Base-by-base conservation (phyloP, 164 flowering plant genomes). In the Annona squamosa region DNA sequence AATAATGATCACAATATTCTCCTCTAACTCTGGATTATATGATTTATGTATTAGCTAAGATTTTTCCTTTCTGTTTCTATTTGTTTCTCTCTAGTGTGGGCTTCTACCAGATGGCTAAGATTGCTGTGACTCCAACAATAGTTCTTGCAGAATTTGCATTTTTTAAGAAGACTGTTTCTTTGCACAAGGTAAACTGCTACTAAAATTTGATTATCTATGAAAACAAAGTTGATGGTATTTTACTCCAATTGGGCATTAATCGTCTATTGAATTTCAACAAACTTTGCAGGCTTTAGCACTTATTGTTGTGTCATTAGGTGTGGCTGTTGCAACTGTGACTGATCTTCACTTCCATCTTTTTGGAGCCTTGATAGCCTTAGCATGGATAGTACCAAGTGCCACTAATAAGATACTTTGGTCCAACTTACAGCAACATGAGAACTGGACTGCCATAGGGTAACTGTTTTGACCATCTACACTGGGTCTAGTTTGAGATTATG, bases 41-140 rank as follows among this genome's bases (percentile, higher is more conserved):
- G 37, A 26, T 26, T 26, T 26, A 26, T 26, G 37, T 26, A 26
- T 26, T 26, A 26, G 37, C 37, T 26, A 26, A 26, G 37, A 26
- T 26, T 16, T 52, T 52, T 52, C 13, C 59, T 52, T 52, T 52
- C 13, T 52, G 9, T 52, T 52, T 52, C 59, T 52, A 9, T 52
- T 16, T 52, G 9, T 52, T 52, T 52, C 3, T 52, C 59, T 52
- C 59, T 87, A 95, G 98, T 84, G 91, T 95, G 67, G 98, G 99
- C 48, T 95, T 95, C 74, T 95, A 95, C 83, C 99, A 95, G 87
- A 92, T 95, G 98, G 92, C 98, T 18, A 95, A 92, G 87, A 95
- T 95, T 81, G 97, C 97, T 46, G 99, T 95, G 56, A 95, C 97
- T 13, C 99, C 98, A n/a, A 86, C 94, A 41, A 92, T 95, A 70